A percentile compares a stretch with the other conserved stretches of the same genome.
Evolutionary conservation across 2,329 filamentous ascomycete species (phyloP).

Genomic region (Pseudomassariella vexata): DNA sequence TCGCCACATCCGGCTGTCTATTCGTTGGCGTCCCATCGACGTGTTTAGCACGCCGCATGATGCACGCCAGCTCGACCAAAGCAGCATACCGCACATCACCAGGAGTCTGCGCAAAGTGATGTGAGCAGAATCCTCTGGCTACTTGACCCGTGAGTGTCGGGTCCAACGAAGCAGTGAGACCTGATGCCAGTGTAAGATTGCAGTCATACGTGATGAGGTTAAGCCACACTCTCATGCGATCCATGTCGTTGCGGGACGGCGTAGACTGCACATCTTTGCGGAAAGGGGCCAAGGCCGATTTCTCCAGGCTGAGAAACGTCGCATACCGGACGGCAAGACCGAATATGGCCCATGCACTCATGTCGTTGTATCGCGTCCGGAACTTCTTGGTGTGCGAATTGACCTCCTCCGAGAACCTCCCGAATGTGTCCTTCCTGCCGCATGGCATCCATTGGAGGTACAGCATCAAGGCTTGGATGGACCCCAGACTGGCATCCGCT

Average conservation of each 20-base stretch:
- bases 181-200: conserved; percentile 1
- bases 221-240: conserved; percentile 1
- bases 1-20: conserved; percentile 1
- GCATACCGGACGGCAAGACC: conserved; percentile 2
- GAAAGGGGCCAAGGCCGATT: conserved; percentile 1
- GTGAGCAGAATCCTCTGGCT: background rate
- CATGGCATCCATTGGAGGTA: conserved; percentile 6
- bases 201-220: conserved; percentile 3
- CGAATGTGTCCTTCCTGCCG: background rate
- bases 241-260: background rate
- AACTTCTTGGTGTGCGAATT: background rate
- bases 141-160: background rate
- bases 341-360: conserved; percentile 3
- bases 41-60: conserved; percentile 1
- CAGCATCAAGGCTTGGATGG: conserved; percentile 3
- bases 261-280: too few species aligned
- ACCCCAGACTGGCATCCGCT: background rate
- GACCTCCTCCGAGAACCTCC: too few species aligned
- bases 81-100: conserved; percentile 1
- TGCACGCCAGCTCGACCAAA: conserved; percentile 2
- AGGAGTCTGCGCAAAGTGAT: conserved; percentile 1
- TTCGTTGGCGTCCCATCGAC: background rate
- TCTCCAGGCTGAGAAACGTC: conserved; percentile 2
- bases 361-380: conserved; percentile 4
- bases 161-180: conserved; percentile 1